Evolutionary conservation across 148 eudicot species (phyloP), one percentile per base, ranked within the genome.

Genomic region (Rhododendron simsii): DNA sequence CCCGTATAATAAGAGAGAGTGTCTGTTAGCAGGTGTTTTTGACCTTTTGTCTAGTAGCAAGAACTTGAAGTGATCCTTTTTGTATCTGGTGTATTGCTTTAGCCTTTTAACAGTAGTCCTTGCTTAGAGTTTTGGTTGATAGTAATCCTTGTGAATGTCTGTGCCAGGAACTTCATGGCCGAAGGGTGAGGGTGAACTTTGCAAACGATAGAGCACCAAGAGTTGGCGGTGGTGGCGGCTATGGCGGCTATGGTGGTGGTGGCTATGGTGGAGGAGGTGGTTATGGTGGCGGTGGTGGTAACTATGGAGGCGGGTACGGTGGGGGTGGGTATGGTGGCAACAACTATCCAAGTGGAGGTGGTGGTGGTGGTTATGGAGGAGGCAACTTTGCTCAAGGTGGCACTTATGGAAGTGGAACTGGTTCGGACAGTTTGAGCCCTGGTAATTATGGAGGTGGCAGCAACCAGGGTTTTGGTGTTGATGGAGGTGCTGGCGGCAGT

Each of bases 161-260:
- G 47, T 82, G 84, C 80, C 91, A 97, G 99, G 98, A 97, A 1
- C 84, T 97, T 61, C 94, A 94, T 39, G 98, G 98, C 53, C 98
- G 99, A 74, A 89, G 26, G 23, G 89, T 97, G 78, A 94, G 91
- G 80, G 99, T 97, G 84, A 89, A 89, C 84, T 92, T 80, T 86
- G 99, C 99, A 78, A 87, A 92, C 76, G 99, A 95, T 21, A 97
- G 93, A 90, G 71, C 95, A 55, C 93, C 88, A 50, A 71, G 91
- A 33, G 50, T 69, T 61, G 87, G 92, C 1, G 79, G 84, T 3
- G 80, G 75, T 6, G 87, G 90, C 1, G 90, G 86, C 18, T 77
- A 74, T 59, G 71, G 67, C 2, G 83, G 86, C 18, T 77, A 74
- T 59, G 71, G 67, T 1, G 83, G 87, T 9, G 89, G 89, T 28